A percentile compares a stretch with the other conserved stretches of the same genome.
Conservation (phyloP, 1,139 yeast species). For the Candida pseudocylindracea region DNA sequence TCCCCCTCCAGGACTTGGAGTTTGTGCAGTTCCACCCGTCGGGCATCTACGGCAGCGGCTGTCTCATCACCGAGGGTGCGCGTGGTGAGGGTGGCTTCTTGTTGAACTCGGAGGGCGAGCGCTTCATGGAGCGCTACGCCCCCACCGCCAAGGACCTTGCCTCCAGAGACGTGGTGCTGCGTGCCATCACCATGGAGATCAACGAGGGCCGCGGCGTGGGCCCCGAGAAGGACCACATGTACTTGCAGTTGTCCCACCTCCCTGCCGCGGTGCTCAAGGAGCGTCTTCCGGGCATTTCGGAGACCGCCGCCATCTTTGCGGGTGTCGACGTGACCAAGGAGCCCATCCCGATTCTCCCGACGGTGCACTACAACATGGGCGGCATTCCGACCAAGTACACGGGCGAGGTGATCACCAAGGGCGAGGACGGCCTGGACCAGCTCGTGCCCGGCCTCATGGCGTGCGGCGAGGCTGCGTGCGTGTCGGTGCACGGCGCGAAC, state of each 20-base stretch:
- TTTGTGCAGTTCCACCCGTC: conserved; percentile 99
- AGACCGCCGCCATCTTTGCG: conserved; percentile 94
- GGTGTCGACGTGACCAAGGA: conserved; percentile 99
- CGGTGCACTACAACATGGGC: conserved; percentile 99
- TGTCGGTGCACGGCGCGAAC: conserved; percentile 98
- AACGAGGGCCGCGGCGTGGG: conserved; percentile 99
- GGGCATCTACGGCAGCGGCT: conserved; percentile 97
- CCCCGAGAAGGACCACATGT: conserved; percentile 86
- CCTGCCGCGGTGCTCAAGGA: conserved; percentile 85
- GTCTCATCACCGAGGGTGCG: conserved; percentile 97
- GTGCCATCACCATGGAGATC: conserved; percentile 97
- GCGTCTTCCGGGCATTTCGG: conserved; percentile 98
- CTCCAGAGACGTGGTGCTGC: conserved; percentile 93
- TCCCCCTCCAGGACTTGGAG: conserved; percentile 93
- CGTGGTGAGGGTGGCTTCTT: conserved; percentile 99
- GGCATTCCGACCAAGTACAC: conserved; percentile 98
- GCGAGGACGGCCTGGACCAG: conserved; percentile 75
- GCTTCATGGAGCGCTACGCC: conserved; percentile 99
- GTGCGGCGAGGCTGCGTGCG: conserved; percentile 99
- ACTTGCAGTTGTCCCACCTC: conserved; percentile 80
- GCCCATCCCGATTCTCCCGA: conserved; percentile 96
- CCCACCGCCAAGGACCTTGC: conserved; percentile 98
- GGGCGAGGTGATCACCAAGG: conserved; percentile 79
- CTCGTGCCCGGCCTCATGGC: conserved; percentile 89
- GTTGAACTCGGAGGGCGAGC: conserved; percentile 92